Conservation (phyloP, 1,284 basidiomycete genomes). For the Laetiporus sulphureus region DNA sequence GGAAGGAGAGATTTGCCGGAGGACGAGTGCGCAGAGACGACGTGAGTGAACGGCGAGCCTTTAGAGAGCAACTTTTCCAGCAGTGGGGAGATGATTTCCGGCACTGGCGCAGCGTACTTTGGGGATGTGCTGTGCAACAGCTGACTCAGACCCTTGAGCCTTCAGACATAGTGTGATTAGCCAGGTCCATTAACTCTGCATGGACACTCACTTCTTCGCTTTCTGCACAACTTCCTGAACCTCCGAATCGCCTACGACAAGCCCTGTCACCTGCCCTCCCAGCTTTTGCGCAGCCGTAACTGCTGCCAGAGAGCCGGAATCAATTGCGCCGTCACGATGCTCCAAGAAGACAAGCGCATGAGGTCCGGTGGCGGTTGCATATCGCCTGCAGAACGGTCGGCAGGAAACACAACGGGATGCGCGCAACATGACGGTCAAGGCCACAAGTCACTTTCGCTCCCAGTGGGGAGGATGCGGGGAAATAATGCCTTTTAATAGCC, state of each 20-base stretch:
- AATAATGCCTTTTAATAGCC: too few relatives aligned
- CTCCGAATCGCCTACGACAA: constrained; percentile 76
- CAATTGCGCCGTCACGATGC: constrained; percentile 78
- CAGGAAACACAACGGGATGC: too few relatives aligned
- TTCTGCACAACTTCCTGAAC: constrained; percentile 67
- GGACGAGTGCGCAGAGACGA: constrained; percentile 78
- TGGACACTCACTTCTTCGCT: constrained; percentile 66
- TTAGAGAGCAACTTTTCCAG: constrained; percentile 34
- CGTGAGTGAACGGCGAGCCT: constrained; percentile 70
- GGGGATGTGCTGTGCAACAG: constrained; percentile 37
- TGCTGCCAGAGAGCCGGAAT: constrained; percentile 83
- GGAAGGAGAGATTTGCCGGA: constrained; percentile 76
- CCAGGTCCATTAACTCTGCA: neutral
- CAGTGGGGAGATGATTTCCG: constrained; percentile 38
- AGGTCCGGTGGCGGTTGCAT: constrained; percentile 50
- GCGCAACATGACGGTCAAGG: too few relatives aligned
- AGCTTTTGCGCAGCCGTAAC: constrained; percentile 84
- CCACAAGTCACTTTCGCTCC: too few relatives aligned
- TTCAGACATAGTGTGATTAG: constrained; percentile 11
- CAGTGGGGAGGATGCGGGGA: too few relatives aligned
- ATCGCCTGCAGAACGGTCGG: constrained; percentile 35
- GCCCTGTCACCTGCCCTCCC: constrained; percentile 83
- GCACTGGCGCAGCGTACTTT: constrained; percentile 41
- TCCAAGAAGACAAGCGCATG: constrained; percentile 86
- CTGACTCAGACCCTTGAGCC: constrained; percentile 39